Base-by-base conservation (phyloP, 2,329 filamentous ascomycete species). In the Trichophyton benhamiae region DNA sequence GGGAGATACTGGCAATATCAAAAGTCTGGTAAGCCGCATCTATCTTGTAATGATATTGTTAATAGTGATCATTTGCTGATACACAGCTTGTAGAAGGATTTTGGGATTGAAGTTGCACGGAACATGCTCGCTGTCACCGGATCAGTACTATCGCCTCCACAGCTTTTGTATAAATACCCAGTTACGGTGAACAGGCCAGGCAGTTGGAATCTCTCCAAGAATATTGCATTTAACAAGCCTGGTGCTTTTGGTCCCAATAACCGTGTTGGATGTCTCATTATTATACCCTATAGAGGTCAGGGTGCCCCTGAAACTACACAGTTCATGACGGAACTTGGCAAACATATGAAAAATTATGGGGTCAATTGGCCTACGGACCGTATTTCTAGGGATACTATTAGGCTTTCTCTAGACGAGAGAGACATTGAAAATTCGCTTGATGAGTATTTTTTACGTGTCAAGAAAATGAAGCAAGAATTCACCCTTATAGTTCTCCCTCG, bases 41-140 rank as follows among this genome's bases (percentile, higher is more conserved):
- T 27, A 9, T 8, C 27, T 33, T 20, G 3, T 7, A 58, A 8
- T 13, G 3, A 9, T 52, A 11, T 13, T 41, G 27, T 13, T n/a
- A 6, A 52, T 44, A 2, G 44, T 22, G 25, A 25, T 52, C 8
- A 11, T 15, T 52, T 52, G 9, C 46, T 52, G 25, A 52, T 52
- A 27, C 7, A 15, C 13, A 27, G 11, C 8, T 22, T 58, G 61
- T 57, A 33, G 53, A 4, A 42, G 22, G n/a, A 66, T 11, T 68
- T 68, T 46, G 64, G 64, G 6, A 27, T 68, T 22, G 42, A 42
- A 9, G 58, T 68, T 2, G 59, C 58, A n/a, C 4, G 44, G 2
- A 60, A 66, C 15, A 61, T 68, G 61, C 60, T 67, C 8, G 42
- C 63, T 15, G 60, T 68, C 30, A 41, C 60, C 11, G 66, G 64